A percentile compares a stretch with the other conserved stretches of the same genome.
Evolutionary conservation across 805 yeast genomes (phyloP).

Genomic region (Metschnikowia noctiluminum): DNA sequence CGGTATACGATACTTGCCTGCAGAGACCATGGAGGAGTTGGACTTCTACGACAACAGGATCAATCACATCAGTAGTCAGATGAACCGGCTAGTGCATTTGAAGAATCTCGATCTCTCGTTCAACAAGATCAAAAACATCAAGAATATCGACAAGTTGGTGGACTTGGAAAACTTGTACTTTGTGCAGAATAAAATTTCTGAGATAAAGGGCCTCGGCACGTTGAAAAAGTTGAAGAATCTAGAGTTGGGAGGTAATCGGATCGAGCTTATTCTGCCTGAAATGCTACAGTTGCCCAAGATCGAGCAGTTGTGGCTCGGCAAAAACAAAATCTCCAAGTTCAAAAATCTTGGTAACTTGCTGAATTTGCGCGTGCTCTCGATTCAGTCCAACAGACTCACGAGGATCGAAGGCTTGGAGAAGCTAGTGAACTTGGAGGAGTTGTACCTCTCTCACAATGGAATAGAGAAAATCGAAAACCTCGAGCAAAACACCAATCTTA

Average conservation of each 20-base stretch:
- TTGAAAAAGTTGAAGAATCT: slow-evolving; percentile 59
- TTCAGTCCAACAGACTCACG: slow-evolving; percentile 79
- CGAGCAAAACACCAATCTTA: slow-evolving; percentile 63
- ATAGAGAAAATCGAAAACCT: slow-evolving; percentile 72
- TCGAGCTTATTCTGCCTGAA: slow-evolving; percentile 54
- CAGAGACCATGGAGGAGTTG: slow-evolving; percentile 61
- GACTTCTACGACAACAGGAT: slow-evolving; percentile 92
- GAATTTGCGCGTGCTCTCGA: slow-evolving; percentile 72
- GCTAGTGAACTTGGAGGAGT: slow-evolving; percentile 71
- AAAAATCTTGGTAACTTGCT: slow-evolving; percentile 57
- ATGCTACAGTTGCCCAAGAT: slow-evolving; percentile 53
- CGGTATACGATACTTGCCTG: slow-evolving; percentile 54
- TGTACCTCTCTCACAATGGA: slow-evolving; percentile 85
- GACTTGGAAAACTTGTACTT: slow-evolving; percentile 70
- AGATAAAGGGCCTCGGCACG: slow-evolving; percentile 62
- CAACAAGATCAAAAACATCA: slow-evolving; percentile 82
- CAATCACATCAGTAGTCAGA: slow-evolving; percentile 73
- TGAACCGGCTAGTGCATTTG: slow-evolving; percentile 57
- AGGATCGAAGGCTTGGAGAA: slow-evolving; percentile 79
- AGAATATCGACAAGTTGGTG: slow-evolving; percentile 63
- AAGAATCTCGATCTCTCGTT: slow-evolving; percentile 77
- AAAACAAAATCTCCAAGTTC: slow-evolving; percentile 66
- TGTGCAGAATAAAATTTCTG: slow-evolving; percentile 82
- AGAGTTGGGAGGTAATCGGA: slow-evolving; percentile 88
- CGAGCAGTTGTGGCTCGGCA: slow-evolving; percentile 88